Evolutionary conservation across 331 rosid species (phyloP).

Genomic region (Quercus lobata): DNA sequence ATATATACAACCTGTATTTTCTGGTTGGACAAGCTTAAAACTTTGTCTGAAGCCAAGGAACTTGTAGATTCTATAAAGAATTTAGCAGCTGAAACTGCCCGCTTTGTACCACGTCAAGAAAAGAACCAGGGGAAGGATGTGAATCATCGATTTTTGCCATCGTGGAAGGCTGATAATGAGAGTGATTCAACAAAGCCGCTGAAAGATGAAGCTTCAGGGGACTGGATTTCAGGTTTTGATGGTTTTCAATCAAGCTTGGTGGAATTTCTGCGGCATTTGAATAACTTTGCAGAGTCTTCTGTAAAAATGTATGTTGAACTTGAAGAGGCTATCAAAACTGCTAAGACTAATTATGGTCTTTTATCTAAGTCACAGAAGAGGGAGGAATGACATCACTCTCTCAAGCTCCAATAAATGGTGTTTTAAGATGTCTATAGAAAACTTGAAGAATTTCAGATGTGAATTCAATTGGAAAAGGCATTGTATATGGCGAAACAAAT

Average conservation of each 20-base stretch:
- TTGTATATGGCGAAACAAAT: slow-evolving; percentile 30
- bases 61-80: slow-evolving; percentile 41
- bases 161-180: slow-evolving; percentile 39
- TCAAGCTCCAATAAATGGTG: neutral
- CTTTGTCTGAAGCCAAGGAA: slow-evolving; percentile 26
- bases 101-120: slow-evolving; percentile 68
- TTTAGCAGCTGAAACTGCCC: slow-evolving; percentile 56
- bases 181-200: slow-evolving; percentile 36
- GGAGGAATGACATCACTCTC: neutral
- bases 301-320: slow-evolving; percentile 55
- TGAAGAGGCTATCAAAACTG: slow-evolving; percentile 28
- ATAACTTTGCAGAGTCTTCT: slow-evolving; percentile 52
- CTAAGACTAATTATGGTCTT: slow-evolving; percentile 25
- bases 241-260: slow-evolving; percentile 53
- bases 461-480: neutral
- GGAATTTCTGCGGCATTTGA: slow-evolving; percentile 45
- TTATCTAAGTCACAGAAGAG: slow-evolving; percentile 22
- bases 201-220: slow-evolving; percentile 48
- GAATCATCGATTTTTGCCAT: slow-evolving; percentile 20
- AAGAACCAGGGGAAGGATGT: slow-evolving; percentile 53
- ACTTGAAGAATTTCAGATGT: neutral
- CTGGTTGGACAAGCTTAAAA: slow-evolving; percentile 56
- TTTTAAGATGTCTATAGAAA: neutral
- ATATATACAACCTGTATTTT: slow-evolving; percentile 55
- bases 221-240: slow-evolving; percentile 56